Conservation (phyloP, 2,329 filamentous ascomycete genomes). For the Aspergillus candidus region DNA sequence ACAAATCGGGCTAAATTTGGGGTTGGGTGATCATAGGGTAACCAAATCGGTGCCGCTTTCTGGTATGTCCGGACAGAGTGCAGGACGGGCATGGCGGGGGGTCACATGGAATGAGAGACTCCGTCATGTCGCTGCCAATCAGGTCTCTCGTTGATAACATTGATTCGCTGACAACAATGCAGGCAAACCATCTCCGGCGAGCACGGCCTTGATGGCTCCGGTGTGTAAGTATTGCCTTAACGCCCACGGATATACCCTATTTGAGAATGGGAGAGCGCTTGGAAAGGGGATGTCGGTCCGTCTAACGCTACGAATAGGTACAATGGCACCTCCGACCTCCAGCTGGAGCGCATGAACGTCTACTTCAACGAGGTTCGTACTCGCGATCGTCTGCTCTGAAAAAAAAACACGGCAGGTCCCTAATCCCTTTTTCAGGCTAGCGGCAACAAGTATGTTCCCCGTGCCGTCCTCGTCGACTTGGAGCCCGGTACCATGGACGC, state of each 20-base stretch:
- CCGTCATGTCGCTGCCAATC: background rate
- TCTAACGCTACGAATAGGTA: constrained; percentile 55
- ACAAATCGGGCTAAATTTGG: constrained; percentile 19
- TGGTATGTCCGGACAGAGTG: constrained; percentile 56
- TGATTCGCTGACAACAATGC: constrained; percentile 35
- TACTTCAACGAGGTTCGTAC: constrained; percentile 85
- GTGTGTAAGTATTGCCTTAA: constrained; percentile 63
- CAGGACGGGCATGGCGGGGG: background rate
- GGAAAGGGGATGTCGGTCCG: constrained; percentile 9
- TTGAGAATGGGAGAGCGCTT: background rate
- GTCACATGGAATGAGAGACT: background rate
- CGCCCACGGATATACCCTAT: constrained; percentile 1
- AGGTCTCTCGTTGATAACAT: background rate
- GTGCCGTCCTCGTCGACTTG: constrained; percentile 97
- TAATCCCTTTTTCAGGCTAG: constrained; percentile 39
- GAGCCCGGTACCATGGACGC: constrained; percentile 99
- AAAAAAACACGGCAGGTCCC: background rate
- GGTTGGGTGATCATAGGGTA: constrained; percentile 61
- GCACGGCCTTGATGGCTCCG: constrained; percentile 96
- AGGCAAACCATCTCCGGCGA: constrained; percentile 80
- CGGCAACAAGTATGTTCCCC: constrained; percentile 98
- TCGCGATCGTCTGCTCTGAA: background rate
- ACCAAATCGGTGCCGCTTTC: constrained; percentile 99
- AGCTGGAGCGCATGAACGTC: constrained; percentile 99
- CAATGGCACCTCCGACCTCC: constrained; percentile 96